Evolutionary conservation across 139 green algal species (phyloP).

Genomic region (Micractinium sp.): DNA sequence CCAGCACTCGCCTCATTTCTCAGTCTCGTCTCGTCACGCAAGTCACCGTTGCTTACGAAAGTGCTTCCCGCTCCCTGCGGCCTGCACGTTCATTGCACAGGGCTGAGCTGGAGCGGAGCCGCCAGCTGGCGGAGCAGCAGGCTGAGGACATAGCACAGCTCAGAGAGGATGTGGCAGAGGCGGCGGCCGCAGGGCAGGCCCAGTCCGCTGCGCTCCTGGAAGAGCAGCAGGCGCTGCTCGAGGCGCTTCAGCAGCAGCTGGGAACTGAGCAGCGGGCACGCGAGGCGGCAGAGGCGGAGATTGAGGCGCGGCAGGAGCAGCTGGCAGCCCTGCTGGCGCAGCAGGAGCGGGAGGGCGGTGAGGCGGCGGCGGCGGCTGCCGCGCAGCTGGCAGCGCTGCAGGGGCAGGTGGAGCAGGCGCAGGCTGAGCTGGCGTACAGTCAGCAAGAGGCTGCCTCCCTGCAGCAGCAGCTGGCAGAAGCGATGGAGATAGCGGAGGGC

Average conservation of each 20-base stretch:
- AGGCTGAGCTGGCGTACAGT: not conserved
- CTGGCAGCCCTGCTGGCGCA: not conserved
- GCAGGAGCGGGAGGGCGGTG: not conserved
- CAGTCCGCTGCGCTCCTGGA: not conserved
- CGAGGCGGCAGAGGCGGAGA: not conserved
- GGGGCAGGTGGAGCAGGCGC: not conserved
- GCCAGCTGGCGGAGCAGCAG: conserved; percentile 15
- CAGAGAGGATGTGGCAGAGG: not conserved
- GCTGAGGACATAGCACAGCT: not conserved
- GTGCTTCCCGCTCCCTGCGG: too few species aligned
- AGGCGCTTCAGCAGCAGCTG: conserved; percentile 16
- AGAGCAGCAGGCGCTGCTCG: conserved; percentile 6
- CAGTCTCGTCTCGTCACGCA: too few species aligned
- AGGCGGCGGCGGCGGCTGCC: not conserved
- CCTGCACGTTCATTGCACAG: not conserved
- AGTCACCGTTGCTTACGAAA: too few species aligned
- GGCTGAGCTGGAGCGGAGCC: not conserved
- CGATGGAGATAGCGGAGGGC: not conserved
- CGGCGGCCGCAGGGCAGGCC: not conserved
- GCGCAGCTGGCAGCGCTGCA: not conserved
- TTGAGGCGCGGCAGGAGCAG: not conserved
- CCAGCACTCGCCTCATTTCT: not conserved
- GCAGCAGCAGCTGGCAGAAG: conserved; percentile 21
- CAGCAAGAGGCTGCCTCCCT: not conserved
- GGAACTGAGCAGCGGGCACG: not conserved